Conservation (phyloP, 2,329 filamentous ascomycete genomes). For the Calonectria naviculata region DNA sequence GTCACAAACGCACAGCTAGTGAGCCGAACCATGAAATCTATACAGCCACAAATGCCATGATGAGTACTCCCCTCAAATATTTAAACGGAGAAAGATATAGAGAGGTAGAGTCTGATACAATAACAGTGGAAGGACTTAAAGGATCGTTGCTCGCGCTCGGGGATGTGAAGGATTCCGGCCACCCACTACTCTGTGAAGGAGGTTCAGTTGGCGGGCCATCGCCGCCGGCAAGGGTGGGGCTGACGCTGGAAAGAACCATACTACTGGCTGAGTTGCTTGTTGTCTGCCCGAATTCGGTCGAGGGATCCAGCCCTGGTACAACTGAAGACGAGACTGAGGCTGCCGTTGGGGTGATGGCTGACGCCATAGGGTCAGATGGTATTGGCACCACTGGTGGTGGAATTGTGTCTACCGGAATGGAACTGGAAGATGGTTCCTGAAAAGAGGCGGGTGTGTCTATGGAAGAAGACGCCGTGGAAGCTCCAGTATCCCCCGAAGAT, state of each 20-base stretch:
- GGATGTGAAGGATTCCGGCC: constrained; percentile 32
- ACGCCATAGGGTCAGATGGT: background rate
- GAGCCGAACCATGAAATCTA: background rate
- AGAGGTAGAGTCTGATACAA: constrained; percentile 39
- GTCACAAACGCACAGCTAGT: too few species aligned
- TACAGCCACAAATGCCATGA: constrained; percentile 33
- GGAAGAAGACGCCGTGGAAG: constrained; percentile 17
- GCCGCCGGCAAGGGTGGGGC: background rate
- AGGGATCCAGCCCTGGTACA: background rate
- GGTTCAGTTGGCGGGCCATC: background rate
- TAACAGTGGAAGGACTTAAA: constrained; percentile 41
- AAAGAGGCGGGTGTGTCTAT: constrained; percentile 14
- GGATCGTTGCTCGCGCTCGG: constrained; percentile 31
- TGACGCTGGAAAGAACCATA: background rate
- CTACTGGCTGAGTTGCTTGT: background rate
- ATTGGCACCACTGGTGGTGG: background rate
- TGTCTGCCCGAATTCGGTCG: background rate
- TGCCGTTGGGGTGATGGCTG: background rate
- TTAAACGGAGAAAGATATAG: constrained; percentile 33
- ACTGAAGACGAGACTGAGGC: background rate
- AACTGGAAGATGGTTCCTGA: background rate
- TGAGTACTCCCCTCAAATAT: constrained; percentile 37
- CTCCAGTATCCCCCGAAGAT: background rate
- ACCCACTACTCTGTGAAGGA: background rate
- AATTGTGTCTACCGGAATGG: background rate